These are phyloP conservation scores for Ramaria rubella DNA, from an alignment of 768 basidiomycete species.

Conservation along the genomic window DNA sequence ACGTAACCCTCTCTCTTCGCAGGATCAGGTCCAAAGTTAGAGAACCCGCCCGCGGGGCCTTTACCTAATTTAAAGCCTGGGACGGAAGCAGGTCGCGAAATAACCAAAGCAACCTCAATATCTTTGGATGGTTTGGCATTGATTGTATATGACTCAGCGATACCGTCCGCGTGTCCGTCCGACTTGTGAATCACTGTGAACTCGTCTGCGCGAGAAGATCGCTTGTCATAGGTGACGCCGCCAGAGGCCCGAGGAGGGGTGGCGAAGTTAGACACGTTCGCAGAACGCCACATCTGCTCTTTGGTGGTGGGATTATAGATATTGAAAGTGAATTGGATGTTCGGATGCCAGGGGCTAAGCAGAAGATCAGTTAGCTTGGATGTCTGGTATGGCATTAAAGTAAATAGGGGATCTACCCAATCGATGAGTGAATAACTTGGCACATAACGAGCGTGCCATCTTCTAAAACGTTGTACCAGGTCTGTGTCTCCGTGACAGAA, in stretches of 20 bases:
- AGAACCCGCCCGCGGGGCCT: constrained; percentile 81
- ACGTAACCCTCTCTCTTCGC: constrained; percentile 74
- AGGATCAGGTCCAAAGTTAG: constrained; percentile 71
- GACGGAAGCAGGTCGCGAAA: constrained; percentile 58
- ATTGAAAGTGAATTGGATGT: constrained; percentile 92
- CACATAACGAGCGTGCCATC: constrained; percentile 76
- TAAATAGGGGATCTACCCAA: constrained; percentile 56
- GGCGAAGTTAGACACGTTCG: constrained; percentile 77
- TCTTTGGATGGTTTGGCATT: constrained; percentile 72
- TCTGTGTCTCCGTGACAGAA: constrained; percentile 87
- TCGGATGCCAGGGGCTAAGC: constrained; percentile 91
- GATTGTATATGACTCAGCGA: constrained; percentile 71
- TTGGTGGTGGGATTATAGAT: constrained; percentile 72
- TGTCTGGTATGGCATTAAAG: constrained; percentile 11
- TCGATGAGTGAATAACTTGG: constrained; percentile 82
- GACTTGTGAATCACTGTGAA: constrained; percentile 68
- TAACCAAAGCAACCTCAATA: constrained; percentile 71
- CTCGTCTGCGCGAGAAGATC: constrained; percentile 80
- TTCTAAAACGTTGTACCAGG: constrained; percentile 73
- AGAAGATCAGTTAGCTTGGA: constrained; percentile 3
- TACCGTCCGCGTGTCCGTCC: constrained; percentile 46
- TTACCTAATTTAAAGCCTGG: constrained; percentile 91
- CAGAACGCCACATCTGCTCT: constrained; percentile 74
- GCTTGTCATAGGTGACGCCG: constrained; percentile 54
- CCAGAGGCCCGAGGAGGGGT: constrained; percentile 53